phyloP scores from a whole-genome alignment of 352 stramenopile genomes.

The Globisporangium uncinulatum region DNA sequence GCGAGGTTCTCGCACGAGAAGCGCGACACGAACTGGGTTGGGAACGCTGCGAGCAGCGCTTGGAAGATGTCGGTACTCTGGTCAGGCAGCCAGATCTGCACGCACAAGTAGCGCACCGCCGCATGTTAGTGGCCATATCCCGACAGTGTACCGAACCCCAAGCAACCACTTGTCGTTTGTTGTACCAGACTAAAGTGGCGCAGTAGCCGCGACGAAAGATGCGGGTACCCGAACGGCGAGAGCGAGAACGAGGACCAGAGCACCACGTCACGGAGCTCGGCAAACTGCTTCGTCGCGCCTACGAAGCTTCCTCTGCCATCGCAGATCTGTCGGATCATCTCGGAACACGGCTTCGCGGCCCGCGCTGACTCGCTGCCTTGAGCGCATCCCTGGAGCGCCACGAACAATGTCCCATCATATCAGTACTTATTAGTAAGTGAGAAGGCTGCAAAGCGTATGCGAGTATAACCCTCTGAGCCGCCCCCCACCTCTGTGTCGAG shows the following conservation, averaged over 20 bases:
- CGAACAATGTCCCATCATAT: not conserved
- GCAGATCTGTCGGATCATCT: slow-evolving; percentile 59
- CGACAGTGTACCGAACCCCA: too few relatives aligned
- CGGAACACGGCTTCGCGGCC: slow-evolving; percentile 22
- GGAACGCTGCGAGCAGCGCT: slow-evolving; percentile 36
- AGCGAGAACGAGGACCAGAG: slow-evolving; percentile 47
- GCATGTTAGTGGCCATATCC: not conserved
- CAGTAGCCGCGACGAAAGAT: slow-evolving; percentile 35
- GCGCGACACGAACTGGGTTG: slow-evolving; percentile 23
- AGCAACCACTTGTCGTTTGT: not conserved
- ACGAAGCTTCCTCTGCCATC: slow-evolving; percentile 53
- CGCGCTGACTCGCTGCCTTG: not conserved
- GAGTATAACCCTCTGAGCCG: too few relatives aligned
- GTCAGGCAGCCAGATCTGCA: slow-evolving; percentile 40
- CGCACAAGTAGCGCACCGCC: not conserved
- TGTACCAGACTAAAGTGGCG: slow-evolving; percentile 62
- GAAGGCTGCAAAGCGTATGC: not conserved
- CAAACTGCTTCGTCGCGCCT: slow-evolving; percentile 44
- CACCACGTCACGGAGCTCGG: slow-evolving; percentile 45
- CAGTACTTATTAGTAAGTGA: not conserved
- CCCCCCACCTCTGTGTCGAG: slow-evolving; percentile 35
- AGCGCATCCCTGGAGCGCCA: not conserved
- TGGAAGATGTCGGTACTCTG: slow-evolving; percentile 31
- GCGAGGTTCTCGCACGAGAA: slow-evolving; percentile 14
- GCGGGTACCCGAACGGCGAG: slow-evolving; percentile 32